Conservation (phyloP, 345 rosid species). For the Pistacia integerrima region DNA sequence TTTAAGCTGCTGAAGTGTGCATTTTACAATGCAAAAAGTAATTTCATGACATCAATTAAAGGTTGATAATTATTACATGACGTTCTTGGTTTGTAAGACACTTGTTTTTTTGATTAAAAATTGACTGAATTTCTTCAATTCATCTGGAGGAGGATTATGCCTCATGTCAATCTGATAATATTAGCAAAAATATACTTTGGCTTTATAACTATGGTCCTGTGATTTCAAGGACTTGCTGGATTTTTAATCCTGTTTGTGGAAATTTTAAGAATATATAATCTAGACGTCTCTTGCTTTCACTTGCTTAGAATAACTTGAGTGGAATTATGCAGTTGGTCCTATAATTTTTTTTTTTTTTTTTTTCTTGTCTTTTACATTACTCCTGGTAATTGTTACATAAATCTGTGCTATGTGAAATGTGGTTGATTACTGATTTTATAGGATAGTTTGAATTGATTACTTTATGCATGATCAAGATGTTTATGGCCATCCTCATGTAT, state of each 20-base stretch:
- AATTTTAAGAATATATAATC: neutral
- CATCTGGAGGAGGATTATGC: neutral
- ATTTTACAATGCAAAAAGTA: neutral
- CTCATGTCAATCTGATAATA: neutral
- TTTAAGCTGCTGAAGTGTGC: neutral
- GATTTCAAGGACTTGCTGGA: neutral
- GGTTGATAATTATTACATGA: neutral
- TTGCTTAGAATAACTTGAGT: neutral
- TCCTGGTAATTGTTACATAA: constrained; percentile 7
- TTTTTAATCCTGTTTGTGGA: neutral
- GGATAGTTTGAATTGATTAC: constrained; percentile 26
- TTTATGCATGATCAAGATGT: constrained; percentile 30
- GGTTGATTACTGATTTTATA: constrained; percentile 23
- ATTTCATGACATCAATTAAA: neutral
- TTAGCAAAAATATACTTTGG: neutral
- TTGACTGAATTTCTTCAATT: neutral
- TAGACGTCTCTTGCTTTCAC: neutral
- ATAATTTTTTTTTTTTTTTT: neutral
- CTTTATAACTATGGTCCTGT: neutral
- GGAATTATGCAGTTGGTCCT: neutral
- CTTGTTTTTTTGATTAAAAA: neutral
- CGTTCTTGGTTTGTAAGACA: neutral
- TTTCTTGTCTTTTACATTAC: neutral
- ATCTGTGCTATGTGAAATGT: constrained; percentile 20
- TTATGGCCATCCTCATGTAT: constrained; percentile 34